Conservation (phyloP, 2,329 filamentous ascomycete species). For the Monilinia fructicola region DNA sequence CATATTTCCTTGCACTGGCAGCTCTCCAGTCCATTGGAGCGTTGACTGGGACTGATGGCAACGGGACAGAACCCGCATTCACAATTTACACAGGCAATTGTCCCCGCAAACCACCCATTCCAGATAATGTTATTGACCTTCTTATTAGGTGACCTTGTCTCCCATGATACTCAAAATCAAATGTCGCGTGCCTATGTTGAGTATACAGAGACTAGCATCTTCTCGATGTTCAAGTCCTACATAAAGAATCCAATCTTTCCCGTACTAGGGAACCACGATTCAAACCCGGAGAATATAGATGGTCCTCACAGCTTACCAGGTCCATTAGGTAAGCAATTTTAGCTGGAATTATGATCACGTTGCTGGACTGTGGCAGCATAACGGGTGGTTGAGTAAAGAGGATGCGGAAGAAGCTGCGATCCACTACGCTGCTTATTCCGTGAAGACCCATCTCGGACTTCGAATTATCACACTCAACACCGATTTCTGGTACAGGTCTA, state of each 20-base stretch:
- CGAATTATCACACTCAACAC: constrained; percentile 54
- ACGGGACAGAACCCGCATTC: constrained; percentile 49
- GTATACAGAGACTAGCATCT: constrained; percentile 54
- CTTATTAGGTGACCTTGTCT: constrained; percentile 51
- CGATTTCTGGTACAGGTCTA: constrained; percentile 49
- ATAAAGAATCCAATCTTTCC: constrained; percentile 56
- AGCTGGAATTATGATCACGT: constrained; percentile 60
- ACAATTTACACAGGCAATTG: constrained; percentile 49
- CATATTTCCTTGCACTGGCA: constrained; percentile 56
- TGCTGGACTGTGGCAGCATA: constrained; percentile 54
- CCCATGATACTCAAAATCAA: constrained; percentile 54
- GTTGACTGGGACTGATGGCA: constrained; percentile 53
- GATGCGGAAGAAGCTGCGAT: constrained; percentile 49
- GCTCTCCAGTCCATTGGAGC: constrained; percentile 56
- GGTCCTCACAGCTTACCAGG: constrained; percentile 54
- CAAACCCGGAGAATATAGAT: constrained; percentile 53
- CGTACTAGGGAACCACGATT: constrained; percentile 59
- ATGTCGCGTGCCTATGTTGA: constrained; percentile 53
- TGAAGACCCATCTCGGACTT: constrained; percentile 53
- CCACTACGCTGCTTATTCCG: constrained; percentile 57
- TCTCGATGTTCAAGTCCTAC: constrained; percentile 55
- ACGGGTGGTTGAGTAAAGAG: constrained; percentile 52
- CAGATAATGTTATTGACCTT: neutral
- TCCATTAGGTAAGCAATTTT: constrained; percentile 53
- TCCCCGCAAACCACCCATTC: neutral